Evolutionary conservation across 2,329 filamentous ascomycete genomes (phyloP), one percentile per base, ranked within the genome.

Genomic region (Cercospora sojina): DNA sequence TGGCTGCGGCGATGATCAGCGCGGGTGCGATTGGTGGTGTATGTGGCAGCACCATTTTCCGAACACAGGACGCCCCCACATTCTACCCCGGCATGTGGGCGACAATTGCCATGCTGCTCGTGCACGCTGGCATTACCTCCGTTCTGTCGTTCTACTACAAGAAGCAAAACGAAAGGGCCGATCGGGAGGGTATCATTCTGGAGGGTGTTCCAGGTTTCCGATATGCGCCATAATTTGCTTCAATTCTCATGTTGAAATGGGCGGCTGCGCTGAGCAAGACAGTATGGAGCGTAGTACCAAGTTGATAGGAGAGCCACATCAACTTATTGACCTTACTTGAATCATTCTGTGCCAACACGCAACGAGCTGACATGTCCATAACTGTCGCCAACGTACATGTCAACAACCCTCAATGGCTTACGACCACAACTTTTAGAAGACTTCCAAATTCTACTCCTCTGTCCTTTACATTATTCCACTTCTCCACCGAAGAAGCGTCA

Each of bases 1-100:
- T 77, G 4, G 74, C 75, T 5, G 76, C 76, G 2, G 65, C 65
- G 1, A 71, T 69, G 67, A 71, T 71, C 27, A 64, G 41, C 27
- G 64, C 59, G 66, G 90, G 90, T 16, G 68, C 65, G 7, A 29
- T 67, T 1, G 70, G 65, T 27, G 66, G 66, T 23, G 64, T 72
- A 2, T 67, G 64, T 61, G 65, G 64, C 5, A 57, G 35, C 25
- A 66, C 65, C 2, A 70, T 70, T 16, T 67, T 69, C 47, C n/a
- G 66, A 32, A 49, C n/a, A 16, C 64, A 72, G 56, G 71, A 71
- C 60, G 58, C 62, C 1, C 71, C 71, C 4, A 10, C 63, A 16
- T 71, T 71, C 29, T 49, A 70, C n/a, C 68, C 67, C 6, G 71
- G 71, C 10, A 68, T 72, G 60, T 71, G 66, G 64, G 67, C 67